Conservation (phyloP, 1,284 basidiomycete genomes). For the Xerocomus nothofagi region DNA sequence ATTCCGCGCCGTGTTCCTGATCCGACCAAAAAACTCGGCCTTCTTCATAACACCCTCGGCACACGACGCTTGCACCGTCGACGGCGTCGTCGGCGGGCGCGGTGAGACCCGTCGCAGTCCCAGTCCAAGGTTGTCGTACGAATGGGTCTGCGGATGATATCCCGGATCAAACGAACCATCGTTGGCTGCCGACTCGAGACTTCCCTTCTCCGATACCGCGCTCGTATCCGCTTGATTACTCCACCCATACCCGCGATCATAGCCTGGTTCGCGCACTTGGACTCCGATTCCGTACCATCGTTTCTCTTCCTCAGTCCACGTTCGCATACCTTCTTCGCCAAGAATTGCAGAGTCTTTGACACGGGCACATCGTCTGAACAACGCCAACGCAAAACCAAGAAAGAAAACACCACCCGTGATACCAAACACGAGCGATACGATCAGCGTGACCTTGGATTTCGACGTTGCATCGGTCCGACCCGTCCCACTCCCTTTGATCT, state of each 20-base stretch:
- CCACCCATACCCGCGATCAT: slow-evolving; percentile 34
- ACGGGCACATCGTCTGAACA: slow-evolving; percentile 52
- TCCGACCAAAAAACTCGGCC: slow-evolving; percentile 59
- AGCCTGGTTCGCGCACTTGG: slow-evolving; percentile 29
- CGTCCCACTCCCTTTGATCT: slow-evolving; percentile 26
- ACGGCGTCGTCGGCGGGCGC: slow-evolving; percentile 25
- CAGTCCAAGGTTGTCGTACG: slow-evolving; percentile 46
- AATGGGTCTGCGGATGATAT: slow-evolving; percentile 21
- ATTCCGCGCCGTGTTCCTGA: slow-evolving; percentile 60
- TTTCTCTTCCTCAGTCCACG: slow-evolving; percentile 61
- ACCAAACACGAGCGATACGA: slow-evolving; percentile 61
- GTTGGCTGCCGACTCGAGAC: slow-evolving; percentile 25
- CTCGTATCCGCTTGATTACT: slow-evolving; percentile 32
- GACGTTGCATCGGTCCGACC: slow-evolving; percentile 39
- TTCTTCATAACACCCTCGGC: slow-evolving; percentile 62
- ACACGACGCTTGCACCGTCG: slow-evolving; percentile 29
- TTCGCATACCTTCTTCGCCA: slow-evolving; percentile 54
- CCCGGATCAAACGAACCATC: slow-evolving; percentile 30
- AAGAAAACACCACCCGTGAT: slow-evolving; percentile 58
- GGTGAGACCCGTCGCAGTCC: slow-evolving; percentile 47
- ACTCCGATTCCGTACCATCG: slow-evolving; percentile 63
- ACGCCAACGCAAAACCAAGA: slow-evolving; percentile 54
- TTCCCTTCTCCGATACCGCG: slow-evolving; percentile 30
- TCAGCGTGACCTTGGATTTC: slow-evolving; percentile 52
- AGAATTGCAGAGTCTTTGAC: slow-evolving; percentile 58